Evolutionary conservation across 2,329 filamentous ascomycete genomes (phyloP).

Genomic region (Arthrobotrys sphaeroides): DNA sequence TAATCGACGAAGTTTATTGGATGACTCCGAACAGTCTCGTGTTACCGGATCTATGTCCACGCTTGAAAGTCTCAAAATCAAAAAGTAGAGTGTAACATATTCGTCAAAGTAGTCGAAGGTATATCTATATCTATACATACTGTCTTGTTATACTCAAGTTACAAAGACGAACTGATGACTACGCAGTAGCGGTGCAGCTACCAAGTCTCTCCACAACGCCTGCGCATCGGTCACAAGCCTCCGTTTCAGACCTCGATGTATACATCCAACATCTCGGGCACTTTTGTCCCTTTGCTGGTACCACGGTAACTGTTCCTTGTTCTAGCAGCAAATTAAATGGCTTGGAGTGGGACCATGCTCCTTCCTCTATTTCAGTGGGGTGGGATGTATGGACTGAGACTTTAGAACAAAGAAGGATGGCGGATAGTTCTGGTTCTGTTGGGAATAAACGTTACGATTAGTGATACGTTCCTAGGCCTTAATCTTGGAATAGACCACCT

Average conservation of each 20-base stretch:
- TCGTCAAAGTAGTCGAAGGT: neutral
- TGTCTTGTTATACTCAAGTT: neutral
- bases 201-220: slow-evolving; percentile 66
- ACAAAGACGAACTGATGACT: neutral
- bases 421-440: slow-evolving; percentile 57
- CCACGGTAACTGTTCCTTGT: slow-evolving; percentile 57
- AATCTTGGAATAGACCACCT: slow-evolving; percentile 59
- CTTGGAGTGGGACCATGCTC: slow-evolving; percentile 63
- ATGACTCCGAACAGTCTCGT: no score
- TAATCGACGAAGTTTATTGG: no score
- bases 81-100: slow-evolving; percentile 2
- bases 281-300: slow-evolving; percentile 70
- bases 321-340: slow-evolving; percentile 52
- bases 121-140: neutral
- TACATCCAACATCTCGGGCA: slow-evolving; percentile 92
- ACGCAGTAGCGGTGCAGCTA: neutral
- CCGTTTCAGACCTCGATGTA: slow-evolving; percentile 72
- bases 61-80: no score
- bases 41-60: no score
- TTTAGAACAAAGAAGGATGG: slow-evolving; percentile 49
- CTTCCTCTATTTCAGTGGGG: slow-evolving; percentile 60
- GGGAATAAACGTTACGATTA: slow-evolving; percentile 55
- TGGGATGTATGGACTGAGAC: slow-evolving; percentile 59
- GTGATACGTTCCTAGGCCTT: slow-evolving; percentile 59
- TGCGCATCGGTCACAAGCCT: slow-evolving; percentile 78